A percentile compares a stretch with the other conserved stretches of the same genome.
These are phyloP conservation scores for Blastosporella zonata DNA, from an alignment of 1,284 basidiomycete genomes.

Conservation along the genomic window DNA sequence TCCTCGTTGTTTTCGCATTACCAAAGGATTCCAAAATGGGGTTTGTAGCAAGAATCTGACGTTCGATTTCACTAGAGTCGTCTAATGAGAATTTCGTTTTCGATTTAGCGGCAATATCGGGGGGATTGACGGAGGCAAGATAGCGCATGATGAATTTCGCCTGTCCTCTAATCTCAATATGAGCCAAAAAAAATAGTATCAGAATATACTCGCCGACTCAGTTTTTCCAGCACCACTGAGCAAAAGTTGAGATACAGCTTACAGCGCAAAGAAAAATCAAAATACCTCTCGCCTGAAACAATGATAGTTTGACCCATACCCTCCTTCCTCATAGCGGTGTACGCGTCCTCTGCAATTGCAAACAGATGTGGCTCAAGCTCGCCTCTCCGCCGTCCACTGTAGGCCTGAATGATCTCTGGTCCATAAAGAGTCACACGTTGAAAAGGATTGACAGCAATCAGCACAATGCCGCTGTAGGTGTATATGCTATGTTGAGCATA, in stretches of 20 bases:
- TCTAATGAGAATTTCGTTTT: slow-evolving; percentile 72
- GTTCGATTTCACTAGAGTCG: slow-evolving; percentile 91
- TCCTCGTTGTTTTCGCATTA: slow-evolving; percentile 98
- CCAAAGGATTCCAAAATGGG: slow-evolving; percentile 99
- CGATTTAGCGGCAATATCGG: slow-evolving; percentile 58
- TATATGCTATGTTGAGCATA: slow-evolving; percentile 98
- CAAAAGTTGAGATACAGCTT: slow-evolving; percentile 1
- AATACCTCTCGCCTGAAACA: slow-evolving; percentile 94
- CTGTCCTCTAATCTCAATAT: slow-evolving; percentile 33
- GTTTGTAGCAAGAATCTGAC: slow-evolving; percentile 97
- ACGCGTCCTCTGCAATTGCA: slow-evolving; percentile 98
- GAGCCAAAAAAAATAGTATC: slow-evolving; percentile 3
- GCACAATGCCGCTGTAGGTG: slow-evolving; percentile 97
- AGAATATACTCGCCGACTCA: slow-evolving; percentile 69
- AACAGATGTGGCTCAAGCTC: slow-evolving; percentile 98
- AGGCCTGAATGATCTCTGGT: slow-evolving; percentile 96
- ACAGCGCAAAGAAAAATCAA: slow-evolving; percentile 2
- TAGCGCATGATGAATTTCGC: slow-evolving; percentile 99
- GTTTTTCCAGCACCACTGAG: slow-evolving; percentile 97
- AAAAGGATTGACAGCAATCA: slow-evolving; percentile 99
- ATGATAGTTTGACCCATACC: slow-evolving; percentile 98
- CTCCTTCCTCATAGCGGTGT: slow-evolving; percentile 96
- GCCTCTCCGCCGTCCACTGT: slow-evolving; percentile 88
- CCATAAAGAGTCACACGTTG: slow-evolving; percentile 92
- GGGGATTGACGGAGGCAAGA: slow-evolving; percentile 95